These are phyloP conservation scores for Fusarium transvaalense DNA, from an alignment of 2,329 filamentous ascomycete genomes.

Conservation along the genomic window DNA sequence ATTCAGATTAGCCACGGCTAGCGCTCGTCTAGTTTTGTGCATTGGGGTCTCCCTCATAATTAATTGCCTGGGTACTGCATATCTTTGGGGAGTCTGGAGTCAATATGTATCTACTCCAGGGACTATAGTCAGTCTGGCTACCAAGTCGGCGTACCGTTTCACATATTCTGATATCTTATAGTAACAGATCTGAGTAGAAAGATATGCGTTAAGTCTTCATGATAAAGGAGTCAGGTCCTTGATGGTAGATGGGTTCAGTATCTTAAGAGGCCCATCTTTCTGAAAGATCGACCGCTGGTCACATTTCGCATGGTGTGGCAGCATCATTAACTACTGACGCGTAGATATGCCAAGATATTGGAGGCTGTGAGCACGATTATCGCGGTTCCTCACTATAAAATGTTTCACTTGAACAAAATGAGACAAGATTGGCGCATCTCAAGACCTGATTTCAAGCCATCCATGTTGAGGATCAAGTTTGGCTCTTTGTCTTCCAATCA, in stretches of 20 bases:
- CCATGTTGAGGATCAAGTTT: neutral
- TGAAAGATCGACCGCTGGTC: no score
- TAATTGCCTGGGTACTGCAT: neutral
- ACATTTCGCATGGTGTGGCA: neutral
- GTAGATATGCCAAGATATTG: slow-evolving; percentile 8
- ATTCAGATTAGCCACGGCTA: neutral
- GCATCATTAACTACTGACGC: slow-evolving; percentile 21
- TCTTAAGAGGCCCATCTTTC: no score
- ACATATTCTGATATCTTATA: no score
- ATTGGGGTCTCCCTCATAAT: neutral
- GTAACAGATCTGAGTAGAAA: no score
- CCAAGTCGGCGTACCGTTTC: no score
- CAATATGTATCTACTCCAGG: no score
- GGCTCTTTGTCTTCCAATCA: slow-evolving; percentile 8
- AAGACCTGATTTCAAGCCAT: slow-evolving; percentile 19
- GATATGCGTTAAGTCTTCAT: no score
- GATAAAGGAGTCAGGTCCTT: no score
- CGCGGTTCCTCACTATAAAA: neutral
- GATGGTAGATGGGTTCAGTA: no score
- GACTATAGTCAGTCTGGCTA: no score
- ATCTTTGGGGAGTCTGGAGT: neutral
- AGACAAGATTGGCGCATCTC: slow-evolving; percentile 16
- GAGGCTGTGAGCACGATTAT: neutral
- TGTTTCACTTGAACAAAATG: slow-evolving; percentile 24
- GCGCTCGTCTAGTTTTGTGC: neutral